A percentile compares a stretch with the other conserved stretches of the same genome.
Conservation (phyloP, 75 land plant species). For the Picea sitchensis region DNA sequence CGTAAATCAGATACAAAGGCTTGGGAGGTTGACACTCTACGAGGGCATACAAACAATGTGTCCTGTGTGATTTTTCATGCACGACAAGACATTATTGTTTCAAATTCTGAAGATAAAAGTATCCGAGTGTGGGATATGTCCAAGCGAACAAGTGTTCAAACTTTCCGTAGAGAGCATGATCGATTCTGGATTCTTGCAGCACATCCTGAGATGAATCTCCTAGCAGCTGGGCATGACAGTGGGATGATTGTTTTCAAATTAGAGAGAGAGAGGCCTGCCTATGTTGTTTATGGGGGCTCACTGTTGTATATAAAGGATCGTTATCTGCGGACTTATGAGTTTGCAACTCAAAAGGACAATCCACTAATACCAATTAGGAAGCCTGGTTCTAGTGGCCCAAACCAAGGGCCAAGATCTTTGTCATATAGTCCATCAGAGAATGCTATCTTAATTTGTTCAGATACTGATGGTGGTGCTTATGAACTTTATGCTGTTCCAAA, state of each 20-base stretch:
- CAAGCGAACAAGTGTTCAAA: slow-evolving; percentile 65
- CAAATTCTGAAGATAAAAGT: slow-evolving; percentile 73
- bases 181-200: slow-evolving; percentile 74
- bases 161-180: slow-evolving; percentile 76
- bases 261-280: slow-evolving; percentile 80
- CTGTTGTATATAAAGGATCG: slow-evolving; percentile 65
- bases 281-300: slow-evolving; percentile 48
- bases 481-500: slow-evolving; percentile 62
- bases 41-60: slow-evolving; percentile 65
- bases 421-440: slow-evolving; percentile 78
- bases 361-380: slow-evolving; percentile 57
- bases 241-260: slow-evolving; percentile 71
- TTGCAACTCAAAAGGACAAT: slow-evolving; percentile 51
- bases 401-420: slow-evolving; percentile 58
- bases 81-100: slow-evolving; percentile 63
- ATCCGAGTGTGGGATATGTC: slow-evolving; percentile 81
- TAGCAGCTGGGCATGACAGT: slow-evolving; percentile 77
- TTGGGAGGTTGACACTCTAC: slow-evolving; percentile 80
- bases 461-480: slow-evolving; percentile 73
- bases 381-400: slow-evolving; percentile 48
- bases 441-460: slow-evolving; percentile 70
- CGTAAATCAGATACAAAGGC: slow-evolving; percentile 65
- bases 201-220: slow-evolving; percentile 70
- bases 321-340: slow-evolving; percentile 56
- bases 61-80: slow-evolving; percentile 68